A percentile compares a stretch with the other conserved stretches of the same genome.
Conservation (phyloP, 345 rosid species). For the Turritis glabra region DNA sequence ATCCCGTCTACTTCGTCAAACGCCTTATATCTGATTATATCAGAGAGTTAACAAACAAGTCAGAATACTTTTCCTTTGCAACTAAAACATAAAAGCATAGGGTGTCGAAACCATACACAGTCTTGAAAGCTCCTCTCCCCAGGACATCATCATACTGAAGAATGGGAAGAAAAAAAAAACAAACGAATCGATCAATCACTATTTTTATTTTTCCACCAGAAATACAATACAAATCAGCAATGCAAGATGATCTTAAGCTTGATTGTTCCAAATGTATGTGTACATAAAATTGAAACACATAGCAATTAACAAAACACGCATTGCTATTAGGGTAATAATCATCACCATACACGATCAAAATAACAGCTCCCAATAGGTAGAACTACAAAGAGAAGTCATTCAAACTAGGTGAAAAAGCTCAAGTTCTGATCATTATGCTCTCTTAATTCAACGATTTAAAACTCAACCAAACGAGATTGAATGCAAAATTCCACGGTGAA, state of each 20-base stretch:
- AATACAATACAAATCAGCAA: background rate
- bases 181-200: background rate
- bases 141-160: slow-evolving; percentile 75
- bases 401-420: background rate
- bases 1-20: slow-evolving; percentile 87
- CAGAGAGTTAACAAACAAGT: background rate
- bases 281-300: background rate
- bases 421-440: background rate
- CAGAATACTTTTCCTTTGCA: background rate
- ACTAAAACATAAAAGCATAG: slow-evolving; percentile 20
- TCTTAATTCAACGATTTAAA: background rate
- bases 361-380: background rate
- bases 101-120: slow-evolving; percentile 73
- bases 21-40: slow-evolving; percentile 63
- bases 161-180: slow-evolving; percentile 16
- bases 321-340: background rate
- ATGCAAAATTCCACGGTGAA: background rate
- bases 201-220: background rate
- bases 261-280: background rate
- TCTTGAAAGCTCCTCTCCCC: slow-evolving; percentile 97
- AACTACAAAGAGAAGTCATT: background rate
- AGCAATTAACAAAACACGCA: background rate
- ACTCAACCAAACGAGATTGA: background rate
- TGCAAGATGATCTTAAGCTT: background rate
- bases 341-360: background rate